Base-by-base conservation (phyloP, 2,329 filamentous ascomycete species). In the Dactylellina haptotyla region DNA sequence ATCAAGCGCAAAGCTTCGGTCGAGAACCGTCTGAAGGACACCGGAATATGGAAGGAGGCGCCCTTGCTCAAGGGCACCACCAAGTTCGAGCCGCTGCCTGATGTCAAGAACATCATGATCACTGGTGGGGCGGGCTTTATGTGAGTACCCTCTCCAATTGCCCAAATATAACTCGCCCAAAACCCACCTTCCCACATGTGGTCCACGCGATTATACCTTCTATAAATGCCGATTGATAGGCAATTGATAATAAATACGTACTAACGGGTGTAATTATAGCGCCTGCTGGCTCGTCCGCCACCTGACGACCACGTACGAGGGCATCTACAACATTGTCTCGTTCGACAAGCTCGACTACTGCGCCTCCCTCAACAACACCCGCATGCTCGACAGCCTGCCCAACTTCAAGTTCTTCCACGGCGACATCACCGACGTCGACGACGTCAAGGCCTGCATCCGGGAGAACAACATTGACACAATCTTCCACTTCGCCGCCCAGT, bases 301-400 rank as follows among this genome's bases (percentile, higher is more conserved):
- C 81, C 84, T 95, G 58, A 87, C 87, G 9, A 82, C 91, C 67
- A 91, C 88, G 32, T 94, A 94, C 79, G 86, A 89, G 2, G 80
- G 88, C 41, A 84, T 87, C 75, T 95, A 95, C 84, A 91, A 90
- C 78, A 87, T 94, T 75, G 84, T 94, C 56, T 93, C 89, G 32
- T 92, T 93, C 78, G 91, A 95, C 82, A 94, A 93, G 81, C 84
- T 94, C 70, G 91, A 94, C 80, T 92, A 93, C 82, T 93, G 90
- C 82, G 86, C 91, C 5, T 90, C 90, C 5, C 83, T 92, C 77
- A 92, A 93, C 83, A 95, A 94, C 81, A 92, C 90, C 2, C 85
- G 88, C 46, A 84, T 86, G 56, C 85, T 94, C 53, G 86, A 90
- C 77, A 84, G 85, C 75, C 85, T 85, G 77, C 83, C 85, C 62